These are phyloP conservation scores for Mallotus nudiflorus DNA, from an alignment of 345 rosid genomes.

Conservation along the genomic window DNA sequence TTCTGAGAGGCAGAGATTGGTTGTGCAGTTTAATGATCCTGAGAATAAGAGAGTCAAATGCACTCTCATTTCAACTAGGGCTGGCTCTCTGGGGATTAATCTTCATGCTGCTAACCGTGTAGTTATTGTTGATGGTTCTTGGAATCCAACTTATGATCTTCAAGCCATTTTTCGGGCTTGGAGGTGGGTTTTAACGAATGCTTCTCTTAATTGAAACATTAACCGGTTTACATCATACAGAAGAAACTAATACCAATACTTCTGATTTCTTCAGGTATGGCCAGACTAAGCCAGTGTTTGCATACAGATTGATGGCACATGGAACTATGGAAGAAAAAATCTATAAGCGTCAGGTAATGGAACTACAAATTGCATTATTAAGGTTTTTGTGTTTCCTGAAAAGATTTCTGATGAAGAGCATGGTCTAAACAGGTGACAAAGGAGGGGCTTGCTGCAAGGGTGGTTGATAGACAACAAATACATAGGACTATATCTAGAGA, in stretches of 20 bases:
- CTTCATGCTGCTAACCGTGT: conserved; percentile 99
- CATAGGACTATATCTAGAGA: conserved; percentile 94
- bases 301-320: conserved; percentile 93
- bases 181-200: conserved; percentile 56
- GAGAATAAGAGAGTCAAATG: conserved; percentile 84
- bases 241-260: conserved; percentile 13
- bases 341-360: conserved; percentile 91
- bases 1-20: conserved; percentile 92
- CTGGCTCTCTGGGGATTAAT: conserved; percentile 98
- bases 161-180: conserved; percentile 99
- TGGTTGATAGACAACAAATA: conserved; percentile 98
- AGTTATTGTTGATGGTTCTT: conserved; percentile 95
- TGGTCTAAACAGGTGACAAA: conserved; percentile 76
- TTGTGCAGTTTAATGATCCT: conserved; percentile 91
- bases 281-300: conserved; percentile 95
- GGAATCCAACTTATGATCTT: conserved; percentile 99
- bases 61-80: conserved; percentile 91
- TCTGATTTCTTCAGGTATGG: conserved; percentile 66
- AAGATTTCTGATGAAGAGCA: conserved; percentile 20
- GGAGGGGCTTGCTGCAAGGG: conserved; percentile 99
- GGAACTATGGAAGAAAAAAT: conserved; percentile 99
- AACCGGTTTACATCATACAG: neutral
- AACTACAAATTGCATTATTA: conserved; percentile 12
- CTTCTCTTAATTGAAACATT: neutral
- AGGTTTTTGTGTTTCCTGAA: conserved; percentile 14